These are phyloP conservation scores for Cryomyces minteri DNA, from an alignment of 495 filamentous ascomycete genomes.

Conservation along the genomic window DNA sequence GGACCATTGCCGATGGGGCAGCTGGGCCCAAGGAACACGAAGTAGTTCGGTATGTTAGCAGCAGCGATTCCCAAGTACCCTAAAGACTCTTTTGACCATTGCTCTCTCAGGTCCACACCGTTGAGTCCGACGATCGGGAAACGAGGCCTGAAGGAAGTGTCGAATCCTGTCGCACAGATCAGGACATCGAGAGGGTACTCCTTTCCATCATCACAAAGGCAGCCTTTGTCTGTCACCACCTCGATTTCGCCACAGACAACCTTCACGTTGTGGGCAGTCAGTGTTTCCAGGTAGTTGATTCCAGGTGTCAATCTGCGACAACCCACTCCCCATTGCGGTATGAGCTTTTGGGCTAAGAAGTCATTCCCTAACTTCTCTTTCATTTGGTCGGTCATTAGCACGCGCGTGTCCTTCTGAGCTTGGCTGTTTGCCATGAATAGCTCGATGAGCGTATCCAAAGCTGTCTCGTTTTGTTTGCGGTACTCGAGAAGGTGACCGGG, in stretches of 20 bases:
- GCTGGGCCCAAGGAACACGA: slow-evolving; percentile 22
- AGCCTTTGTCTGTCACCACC: slow-evolving; percentile 10
- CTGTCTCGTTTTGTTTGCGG: slow-evolving; percentile 14
- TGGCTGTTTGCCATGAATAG: slow-evolving; percentile 14
- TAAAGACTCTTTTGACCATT: slow-evolving; percentile 9
- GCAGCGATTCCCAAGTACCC: slow-evolving; percentile 13
- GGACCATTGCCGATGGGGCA: slow-evolving; percentile 25
- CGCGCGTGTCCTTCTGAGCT: neutral
- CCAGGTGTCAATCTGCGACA: slow-evolving; percentile 16
- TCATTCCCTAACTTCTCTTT: slow-evolving; percentile 19
- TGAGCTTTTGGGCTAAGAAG: slow-evolving; percentile 14
- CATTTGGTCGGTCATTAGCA: slow-evolving; percentile 13
- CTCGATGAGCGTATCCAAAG: slow-evolving; percentile 16
- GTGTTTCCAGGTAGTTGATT: slow-evolving; percentile 16
- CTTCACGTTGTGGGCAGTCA: slow-evolving; percentile 14
- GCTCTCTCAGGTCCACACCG: slow-evolving; percentile 13
- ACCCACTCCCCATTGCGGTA: slow-evolving; percentile 15
- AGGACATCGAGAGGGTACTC: slow-evolving; percentile 16
- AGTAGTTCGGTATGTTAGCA: slow-evolving; percentile 16
- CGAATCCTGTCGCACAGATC: slow-evolving; percentile 31
- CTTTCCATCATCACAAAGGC: slow-evolving; percentile 12
- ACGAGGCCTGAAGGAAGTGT: slow-evolving; percentile 28
- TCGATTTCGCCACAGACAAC: slow-evolving; percentile 14
- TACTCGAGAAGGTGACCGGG: slow-evolving; percentile 16
- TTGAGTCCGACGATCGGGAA: slow-evolving; percentile 28